Evolutionary conservation across 202 grass and related monocot genomes (phyloP).

Genomic region (Miscanthus sacchariflorus): DNA sequence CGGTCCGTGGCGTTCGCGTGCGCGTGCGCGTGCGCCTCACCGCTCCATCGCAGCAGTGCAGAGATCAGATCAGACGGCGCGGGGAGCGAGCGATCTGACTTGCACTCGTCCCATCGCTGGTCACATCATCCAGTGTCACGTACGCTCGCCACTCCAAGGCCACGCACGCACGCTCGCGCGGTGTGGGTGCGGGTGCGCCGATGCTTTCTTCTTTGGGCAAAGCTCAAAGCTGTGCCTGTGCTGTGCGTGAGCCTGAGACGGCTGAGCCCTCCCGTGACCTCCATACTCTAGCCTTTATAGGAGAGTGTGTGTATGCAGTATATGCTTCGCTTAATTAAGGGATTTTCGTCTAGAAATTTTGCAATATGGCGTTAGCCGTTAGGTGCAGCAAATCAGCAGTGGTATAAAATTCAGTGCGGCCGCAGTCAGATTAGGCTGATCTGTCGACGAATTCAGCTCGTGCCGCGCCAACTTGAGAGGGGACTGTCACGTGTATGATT

Average conservation of each 20-base stretch:
- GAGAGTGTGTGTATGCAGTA: too few relatives aligned
- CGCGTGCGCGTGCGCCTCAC: too few relatives aligned
- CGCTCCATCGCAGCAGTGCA: too few relatives aligned
- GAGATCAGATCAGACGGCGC: too few relatives aligned
- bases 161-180: background rate
- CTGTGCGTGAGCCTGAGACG: background rate
- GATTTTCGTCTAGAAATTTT: too few relatives aligned
- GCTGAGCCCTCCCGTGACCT: background rate
- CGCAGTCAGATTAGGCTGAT: background rate
- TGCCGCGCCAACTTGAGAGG: background rate
- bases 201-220: conserved; percentile 24
- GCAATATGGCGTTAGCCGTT: too few relatives aligned
- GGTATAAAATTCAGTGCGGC: too few relatives aligned
- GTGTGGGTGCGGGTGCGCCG: background rate
- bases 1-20: too few relatives aligned
- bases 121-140: conserved; percentile 23
- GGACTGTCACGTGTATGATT: background rate
- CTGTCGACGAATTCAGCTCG: background rate
- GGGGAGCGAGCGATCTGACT: background rate
- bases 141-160: conserved; percentile 14
- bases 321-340: too few relatives aligned
- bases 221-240: background rate
- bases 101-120: conserved; percentile 16
- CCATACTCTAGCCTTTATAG: too few relatives aligned
- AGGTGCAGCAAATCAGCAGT: too few relatives aligned